phyloP scores from a whole-genome alignment of 176 grass and related monocot genomes.

The Oryza punctata region DNA sequence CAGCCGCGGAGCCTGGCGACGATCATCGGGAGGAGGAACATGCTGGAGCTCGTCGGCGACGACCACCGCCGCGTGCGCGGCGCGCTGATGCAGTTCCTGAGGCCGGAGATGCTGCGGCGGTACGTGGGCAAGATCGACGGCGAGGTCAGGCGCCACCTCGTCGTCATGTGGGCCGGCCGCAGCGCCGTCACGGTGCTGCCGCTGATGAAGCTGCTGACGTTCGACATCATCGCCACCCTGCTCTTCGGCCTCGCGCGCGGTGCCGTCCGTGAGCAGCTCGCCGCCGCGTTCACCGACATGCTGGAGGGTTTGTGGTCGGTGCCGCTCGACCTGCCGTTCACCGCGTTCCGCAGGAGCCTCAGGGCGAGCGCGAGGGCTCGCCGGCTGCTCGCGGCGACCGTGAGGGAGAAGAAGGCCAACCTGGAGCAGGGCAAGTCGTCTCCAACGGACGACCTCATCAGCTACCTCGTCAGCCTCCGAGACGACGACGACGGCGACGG shows the following conservation, averaged over 20 bases:
- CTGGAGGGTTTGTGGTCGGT: slow-evolving; percentile 50
- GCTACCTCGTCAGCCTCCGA: slow-evolving; percentile 32
- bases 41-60: slow-evolving; percentile 49
- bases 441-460: slow-evolving; percentile 39
- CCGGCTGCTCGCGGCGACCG: slow-evolving; percentile 13
- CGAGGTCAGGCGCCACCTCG: slow-evolving; percentile 51
- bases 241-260: not conserved
- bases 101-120: slow-evolving; percentile 45
- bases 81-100: slow-evolving; percentile 50
- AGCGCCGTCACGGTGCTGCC: slow-evolving; percentile 28
- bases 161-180: slow-evolving; percentile 7
- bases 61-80: slow-evolving; percentile 48
- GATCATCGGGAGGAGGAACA: slow-evolving; percentile 45
- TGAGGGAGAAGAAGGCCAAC: slow-evolving; percentile 32
- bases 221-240: slow-evolving; percentile 41
- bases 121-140: slow-evolving; percentile 51
- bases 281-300: slow-evolving; percentile 10
- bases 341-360: slow-evolving; percentile 46
- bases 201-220: slow-evolving; percentile 46
- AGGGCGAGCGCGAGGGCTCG: slow-evolving; percentile 34
- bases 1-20: slow-evolving; percentile 36
- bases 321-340: slow-evolving; percentile 57
- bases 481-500: not conserved
- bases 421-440: slow-evolving; percentile 25
- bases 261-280: no score